These are phyloP conservation scores for Catharanthus roseus DNA, from an alignment of 257 asterid genomes.

Conservation along the genomic window DNA sequence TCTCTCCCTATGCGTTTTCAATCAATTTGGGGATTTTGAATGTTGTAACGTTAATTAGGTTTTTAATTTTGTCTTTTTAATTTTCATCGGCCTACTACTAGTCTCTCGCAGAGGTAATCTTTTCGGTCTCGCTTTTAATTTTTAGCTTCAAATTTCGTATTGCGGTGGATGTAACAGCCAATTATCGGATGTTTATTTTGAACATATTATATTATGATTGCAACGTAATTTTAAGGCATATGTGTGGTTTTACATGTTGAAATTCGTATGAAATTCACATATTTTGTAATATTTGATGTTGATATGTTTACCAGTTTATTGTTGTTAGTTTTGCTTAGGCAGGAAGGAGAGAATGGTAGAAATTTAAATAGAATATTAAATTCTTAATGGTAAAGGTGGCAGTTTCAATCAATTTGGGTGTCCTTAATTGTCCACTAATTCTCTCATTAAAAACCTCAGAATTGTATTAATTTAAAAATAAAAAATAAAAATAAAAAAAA, in stretches of 20 bases:
- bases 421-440: neutral
- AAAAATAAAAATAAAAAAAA: no score
- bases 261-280: neutral
- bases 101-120: neutral
- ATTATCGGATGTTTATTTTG: neutral
- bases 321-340: neutral
- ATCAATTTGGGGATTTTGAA: neutral
- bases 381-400: neutral
- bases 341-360: neutral
- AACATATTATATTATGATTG: neutral
- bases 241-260: neutral
- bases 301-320: neutral
- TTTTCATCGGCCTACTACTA: neutral
- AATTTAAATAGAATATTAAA: neutral
- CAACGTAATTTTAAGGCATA: no score
- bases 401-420: neutral
- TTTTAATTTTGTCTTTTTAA: neutral
- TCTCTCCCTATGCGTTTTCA: neutral
- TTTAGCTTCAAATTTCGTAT: neutral
- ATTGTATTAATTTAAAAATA: no score
- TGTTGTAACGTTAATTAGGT: neutral
- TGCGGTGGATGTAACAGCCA: neutral
- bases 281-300: neutral
- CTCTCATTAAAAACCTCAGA: neutral
- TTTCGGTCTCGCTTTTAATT: neutral